These are phyloP conservation scores for Akanthomyces dipterigenus DNA, from an alignment of 2,329 filamentous ascomycete species.

Conservation along the genomic window DNA sequence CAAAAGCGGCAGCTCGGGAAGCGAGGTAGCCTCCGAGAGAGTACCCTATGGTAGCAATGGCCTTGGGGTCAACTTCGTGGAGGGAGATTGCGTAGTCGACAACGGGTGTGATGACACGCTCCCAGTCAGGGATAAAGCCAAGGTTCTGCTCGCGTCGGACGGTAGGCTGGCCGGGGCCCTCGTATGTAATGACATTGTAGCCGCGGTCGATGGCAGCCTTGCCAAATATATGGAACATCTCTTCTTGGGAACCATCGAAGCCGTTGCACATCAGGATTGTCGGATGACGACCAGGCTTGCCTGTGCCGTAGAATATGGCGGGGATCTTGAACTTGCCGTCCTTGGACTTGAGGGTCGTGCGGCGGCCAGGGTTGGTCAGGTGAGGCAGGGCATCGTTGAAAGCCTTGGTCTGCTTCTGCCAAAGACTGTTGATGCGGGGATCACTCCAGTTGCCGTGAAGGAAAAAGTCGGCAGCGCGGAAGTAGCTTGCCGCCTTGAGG, in stretches of 20 bases:
- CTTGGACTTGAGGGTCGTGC: conserved; percentile 25
- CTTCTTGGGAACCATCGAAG: conserved; percentile 38
- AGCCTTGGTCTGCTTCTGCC: conserved; percentile 27
- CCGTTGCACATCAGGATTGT: conserved; percentile 36
- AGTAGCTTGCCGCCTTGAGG: conserved; percentile 36
- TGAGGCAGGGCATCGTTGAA: conserved; percentile 33
- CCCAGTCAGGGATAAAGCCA: conserved; percentile 40
- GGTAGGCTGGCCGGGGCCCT: conserved; percentile 38
- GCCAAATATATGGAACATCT: conserved; percentile 32
- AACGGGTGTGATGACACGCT: conserved; percentile 32
- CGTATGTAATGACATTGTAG: conserved; percentile 37
- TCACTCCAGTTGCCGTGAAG: conserved; percentile 34
- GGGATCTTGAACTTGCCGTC: conserved; percentile 27
- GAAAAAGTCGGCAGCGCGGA: conserved; percentile 35
- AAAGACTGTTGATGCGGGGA: conserved; percentile 31
- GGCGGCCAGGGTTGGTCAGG: conserved; percentile 29
- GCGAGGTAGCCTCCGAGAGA: conserved; percentile 36
- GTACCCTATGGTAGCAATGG: conserved; percentile 31
- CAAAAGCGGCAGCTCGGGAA: conserved; percentile 36
- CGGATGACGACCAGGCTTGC: conserved; percentile 20
- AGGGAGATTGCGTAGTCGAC: conserved; percentile 30
- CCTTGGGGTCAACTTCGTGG: conserved; percentile 22
- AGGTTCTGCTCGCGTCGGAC: conserved; percentile 33
- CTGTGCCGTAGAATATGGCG: conserved; percentile 27
- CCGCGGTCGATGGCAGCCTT: conserved; percentile 30